These are phyloP conservation scores for Leccinum longicurvipes DNA, from an alignment of 768 basidiomycete genomes.

Conservation along the genomic window DNA sequence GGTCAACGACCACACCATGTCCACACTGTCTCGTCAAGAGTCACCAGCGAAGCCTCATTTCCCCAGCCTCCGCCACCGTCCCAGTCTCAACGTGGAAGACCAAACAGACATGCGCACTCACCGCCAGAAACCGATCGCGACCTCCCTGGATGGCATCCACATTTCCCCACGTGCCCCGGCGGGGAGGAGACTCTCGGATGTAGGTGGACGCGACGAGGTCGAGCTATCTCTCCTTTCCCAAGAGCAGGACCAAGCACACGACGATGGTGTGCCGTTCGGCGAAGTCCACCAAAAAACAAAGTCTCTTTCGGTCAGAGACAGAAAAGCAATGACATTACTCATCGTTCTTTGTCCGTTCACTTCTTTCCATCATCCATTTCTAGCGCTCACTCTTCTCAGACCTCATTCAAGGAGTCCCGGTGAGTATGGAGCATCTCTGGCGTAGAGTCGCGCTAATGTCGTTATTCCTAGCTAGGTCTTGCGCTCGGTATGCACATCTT, in stretches of 20 bases:
- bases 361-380: conserved; percentile 7
- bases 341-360: conserved; percentile 78
- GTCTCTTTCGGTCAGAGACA: conserved; percentile 70
- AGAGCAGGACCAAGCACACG: conserved; percentile 50
- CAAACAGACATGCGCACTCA: conserved; percentile 22
- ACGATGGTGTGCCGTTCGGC: conserved; percentile 35
- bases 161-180: conserved; percentile 56
- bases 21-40: conserved; percentile 21
- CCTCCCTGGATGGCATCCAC: conserved; percentile 57
- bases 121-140: conserved; percentile 51
- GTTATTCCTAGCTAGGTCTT: conserved; percentile 62
- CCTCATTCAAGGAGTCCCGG: conserved; percentile 86
- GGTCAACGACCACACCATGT: conserved; percentile 21
- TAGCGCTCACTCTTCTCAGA: conserved; percentile 39
- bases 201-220: conserved; percentile 46
- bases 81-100: conserved; percentile 39
- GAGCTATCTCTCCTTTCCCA: conserved; percentile 57
- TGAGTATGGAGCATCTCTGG: conserved; percentile 39
- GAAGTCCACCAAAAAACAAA: conserved; percentile 37
- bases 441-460: conserved; percentile 6
- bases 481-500: conserved; percentile 62
- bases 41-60: conserved; percentile 26
- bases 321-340: conserved; percentile 77
- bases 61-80: conserved; percentile 29
- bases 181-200: conserved; percentile 25